A percentile compares a stretch with the other conserved stretches of the same genome.
phyloP scores from a whole-genome alignment of 495 filamentous ascomycete genomes.

The Cetradonia linearis region DNA sequence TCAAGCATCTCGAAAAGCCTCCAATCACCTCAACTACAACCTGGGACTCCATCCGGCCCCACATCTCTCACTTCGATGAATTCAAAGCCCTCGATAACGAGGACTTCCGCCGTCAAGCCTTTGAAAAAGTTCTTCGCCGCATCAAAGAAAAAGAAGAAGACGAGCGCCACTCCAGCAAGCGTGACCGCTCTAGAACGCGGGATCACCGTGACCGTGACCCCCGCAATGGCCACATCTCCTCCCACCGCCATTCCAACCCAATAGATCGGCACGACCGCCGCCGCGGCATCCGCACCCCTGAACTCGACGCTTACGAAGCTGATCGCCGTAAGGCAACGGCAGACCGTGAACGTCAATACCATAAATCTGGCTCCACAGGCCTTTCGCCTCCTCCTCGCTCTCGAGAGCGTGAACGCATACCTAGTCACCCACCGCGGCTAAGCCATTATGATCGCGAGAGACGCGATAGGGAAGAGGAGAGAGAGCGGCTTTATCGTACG shows the following conservation, averaged over 20 bases:
- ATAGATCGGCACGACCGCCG: constrained; percentile 36
- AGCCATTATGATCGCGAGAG: constrained; percentile 61
- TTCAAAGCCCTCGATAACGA: constrained; percentile 74
- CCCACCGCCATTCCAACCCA: constrained; percentile 40
- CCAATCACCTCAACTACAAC: constrained; percentile 64
- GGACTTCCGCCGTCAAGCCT: constrained; percentile 69
- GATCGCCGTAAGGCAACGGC: constrained; percentile 78
- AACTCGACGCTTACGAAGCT: constrained; percentile 78
- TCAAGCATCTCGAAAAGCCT: constrained; percentile 81
- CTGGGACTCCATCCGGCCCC: constrained; percentile 72
- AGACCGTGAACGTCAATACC: constrained; percentile 77
- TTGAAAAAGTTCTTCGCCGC: constrained; percentile 86
- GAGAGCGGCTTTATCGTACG: constrained; percentile 73
- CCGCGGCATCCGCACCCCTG: constrained; percentile 63
- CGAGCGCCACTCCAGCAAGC: constrained; percentile 44
- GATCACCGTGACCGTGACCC: constrained; percentile 45
- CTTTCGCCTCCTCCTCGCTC: constrained; percentile 45
- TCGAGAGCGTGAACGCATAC: constrained; percentile 42
- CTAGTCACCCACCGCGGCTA: constrained; percentile 21
- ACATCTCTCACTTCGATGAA: constrained; percentile 70
- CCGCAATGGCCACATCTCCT: constrained; percentile 36
- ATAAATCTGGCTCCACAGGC: constrained; percentile 61
- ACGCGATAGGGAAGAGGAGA: constrained; percentile 71
- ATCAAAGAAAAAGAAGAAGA: constrained; percentile 82
- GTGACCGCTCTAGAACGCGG: constrained; percentile 47